Percentiles rank a stretch among this genome's conserved stretches.
phyloP scores from a whole-genome alignment of 225 moss, liverwort and hornwort genomes.

The Climacium dendroides region DNA sequence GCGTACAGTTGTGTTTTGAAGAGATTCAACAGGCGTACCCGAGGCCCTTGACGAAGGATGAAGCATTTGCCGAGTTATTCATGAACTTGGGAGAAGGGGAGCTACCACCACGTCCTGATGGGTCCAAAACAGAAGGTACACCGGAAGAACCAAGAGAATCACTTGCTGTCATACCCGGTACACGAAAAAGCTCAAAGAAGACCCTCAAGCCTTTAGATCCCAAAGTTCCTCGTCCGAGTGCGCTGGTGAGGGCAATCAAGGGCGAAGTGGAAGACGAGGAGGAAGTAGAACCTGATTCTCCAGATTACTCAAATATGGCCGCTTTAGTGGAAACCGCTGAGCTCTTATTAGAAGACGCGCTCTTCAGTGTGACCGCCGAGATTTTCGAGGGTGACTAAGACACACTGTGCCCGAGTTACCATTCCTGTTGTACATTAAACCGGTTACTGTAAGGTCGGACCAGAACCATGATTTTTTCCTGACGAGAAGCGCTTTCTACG shows the following conservation, averaged over 20 bases:
- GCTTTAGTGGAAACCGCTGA: constrained; percentile 40
- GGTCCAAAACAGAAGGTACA: neutral
- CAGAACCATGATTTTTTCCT: neutral
- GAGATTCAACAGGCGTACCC: constrained; percentile 49
- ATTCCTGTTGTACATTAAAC: neutral
- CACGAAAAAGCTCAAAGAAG: neutral
- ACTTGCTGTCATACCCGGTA: neutral
- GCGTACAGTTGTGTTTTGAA: constrained; percentile 52
- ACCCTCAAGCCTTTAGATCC: neutral
- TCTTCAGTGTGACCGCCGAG: constrained; percentile 41
- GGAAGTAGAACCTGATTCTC: neutral
- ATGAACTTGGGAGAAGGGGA: constrained; percentile 51
- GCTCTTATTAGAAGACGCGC: constrained; percentile 34
- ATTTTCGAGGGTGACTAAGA: constrained; percentile 30
- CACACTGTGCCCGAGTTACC: neutral
- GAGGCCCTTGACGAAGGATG: constrained; percentile 18
- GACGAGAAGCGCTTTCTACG: neutral
- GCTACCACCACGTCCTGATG: constrained; percentile 21
- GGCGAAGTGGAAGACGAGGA: neutral
- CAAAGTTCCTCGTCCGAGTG: constrained; percentile 17
- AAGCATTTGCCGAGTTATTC: constrained; percentile 25
- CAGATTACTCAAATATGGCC: constrained; percentile 18
- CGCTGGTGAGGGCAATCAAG: constrained; percentile 4
- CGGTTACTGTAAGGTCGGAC: neutral
- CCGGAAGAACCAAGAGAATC: constrained; percentile 19